These are phyloP conservation scores for Glycine soja DNA, from an alignment of 306 rosid species.

Conservation along the genomic window DNA sequence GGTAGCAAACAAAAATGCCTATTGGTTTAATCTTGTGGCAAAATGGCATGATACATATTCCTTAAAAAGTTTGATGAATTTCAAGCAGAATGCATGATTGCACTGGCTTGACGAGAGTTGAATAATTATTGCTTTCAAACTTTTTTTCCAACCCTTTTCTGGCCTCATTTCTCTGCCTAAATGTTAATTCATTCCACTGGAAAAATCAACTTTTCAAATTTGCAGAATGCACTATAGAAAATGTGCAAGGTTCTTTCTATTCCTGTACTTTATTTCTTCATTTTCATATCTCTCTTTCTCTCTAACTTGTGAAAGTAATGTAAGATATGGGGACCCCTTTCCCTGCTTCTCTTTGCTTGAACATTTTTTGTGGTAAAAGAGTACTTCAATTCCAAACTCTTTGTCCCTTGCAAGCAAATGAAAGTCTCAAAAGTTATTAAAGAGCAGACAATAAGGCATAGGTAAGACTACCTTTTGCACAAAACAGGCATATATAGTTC, in stretches of 20 bases:
- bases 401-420: slow-evolving; percentile 56
- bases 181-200: slow-evolving; percentile 26
- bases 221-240: slow-evolving; percentile 46
- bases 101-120: slow-evolving; percentile 52
- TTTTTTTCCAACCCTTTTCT: slow-evolving; percentile 39
- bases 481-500: slow-evolving; percentile 44
- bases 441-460: slow-evolving; percentile 46
- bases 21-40: slow-evolving; percentile 50
- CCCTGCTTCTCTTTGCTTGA: slow-evolving; percentile 41
- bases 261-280: slow-evolving; percentile 45
- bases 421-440: slow-evolving; percentile 43
- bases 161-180: slow-evolving; percentile 48
- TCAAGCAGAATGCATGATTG: slow-evolving; percentile 64
- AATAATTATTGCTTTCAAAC: slow-evolving; percentile 55
- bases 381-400: slow-evolving; percentile 53
- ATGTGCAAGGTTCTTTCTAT: slow-evolving; percentile 36
- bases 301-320: slow-evolving; percentile 43
- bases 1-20: slow-evolving; percentile 43
- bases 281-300: slow-evolving; percentile 37
- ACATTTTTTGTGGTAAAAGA: slow-evolving; percentile 48
- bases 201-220: slow-evolving; percentile 41
- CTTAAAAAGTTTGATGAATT: slow-evolving; percentile 52
- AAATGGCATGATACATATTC: slow-evolving; percentile 48
- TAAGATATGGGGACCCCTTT: slow-evolving; percentile 54
- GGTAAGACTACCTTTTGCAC: slow-evolving; percentile 46